These are phyloP conservation scores for Pichiaceae sp. DNA, from an alignment of 1,139 yeast genomes.

Conservation along the genomic window DNA sequence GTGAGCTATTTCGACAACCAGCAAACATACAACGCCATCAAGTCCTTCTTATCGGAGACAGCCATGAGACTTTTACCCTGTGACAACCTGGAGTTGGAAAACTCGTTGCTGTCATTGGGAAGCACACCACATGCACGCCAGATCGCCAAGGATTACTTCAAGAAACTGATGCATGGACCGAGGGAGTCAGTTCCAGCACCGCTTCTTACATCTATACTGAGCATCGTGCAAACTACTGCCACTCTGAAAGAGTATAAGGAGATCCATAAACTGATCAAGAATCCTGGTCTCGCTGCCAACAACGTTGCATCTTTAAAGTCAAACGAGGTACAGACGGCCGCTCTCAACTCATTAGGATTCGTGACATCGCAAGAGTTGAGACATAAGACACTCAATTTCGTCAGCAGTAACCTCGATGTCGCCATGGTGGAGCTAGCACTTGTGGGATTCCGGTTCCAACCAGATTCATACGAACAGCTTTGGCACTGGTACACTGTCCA, in stretches of 20 bases:
- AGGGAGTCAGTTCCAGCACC: conserved; percentile 40
- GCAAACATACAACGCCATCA: conserved; percentile 19
- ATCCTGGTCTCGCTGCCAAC: conserved; percentile 31
- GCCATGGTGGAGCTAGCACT: conserved; percentile 46
- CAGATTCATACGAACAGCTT: conserved; percentile 20
- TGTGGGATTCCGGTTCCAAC: conserved; percentile 37
- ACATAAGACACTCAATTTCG: conserved; percentile 45
- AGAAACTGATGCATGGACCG: conserved; percentile 42
- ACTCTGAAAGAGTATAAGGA: conserved; percentile 49
- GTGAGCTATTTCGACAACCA: conserved; percentile 20
- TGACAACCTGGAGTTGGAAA: conserved; percentile 31
- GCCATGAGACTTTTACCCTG: conserved; percentile 14
- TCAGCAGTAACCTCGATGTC: conserved; percentile 45
- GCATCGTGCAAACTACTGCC: conserved; percentile 27
- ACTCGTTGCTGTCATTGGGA: conserved; percentile 32
- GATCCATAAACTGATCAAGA: conserved; percentile 41
- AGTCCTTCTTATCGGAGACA: conserved; percentile 15
- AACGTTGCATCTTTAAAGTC: conserved; percentile 25
- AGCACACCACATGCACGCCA: conserved; percentile 25
- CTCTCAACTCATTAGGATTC: conserved; percentile 46
- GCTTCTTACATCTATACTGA: conserved; percentile 29
- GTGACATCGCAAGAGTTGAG: conserved; percentile 36
- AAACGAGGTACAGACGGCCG: conserved; percentile 38
- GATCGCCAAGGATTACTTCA: conserved; percentile 33
- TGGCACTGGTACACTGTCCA: conserved; percentile 51